Evolutionary conservation across 257 asterid genomes (phyloP).

Genomic region (Cinchona pubescens): DNA sequence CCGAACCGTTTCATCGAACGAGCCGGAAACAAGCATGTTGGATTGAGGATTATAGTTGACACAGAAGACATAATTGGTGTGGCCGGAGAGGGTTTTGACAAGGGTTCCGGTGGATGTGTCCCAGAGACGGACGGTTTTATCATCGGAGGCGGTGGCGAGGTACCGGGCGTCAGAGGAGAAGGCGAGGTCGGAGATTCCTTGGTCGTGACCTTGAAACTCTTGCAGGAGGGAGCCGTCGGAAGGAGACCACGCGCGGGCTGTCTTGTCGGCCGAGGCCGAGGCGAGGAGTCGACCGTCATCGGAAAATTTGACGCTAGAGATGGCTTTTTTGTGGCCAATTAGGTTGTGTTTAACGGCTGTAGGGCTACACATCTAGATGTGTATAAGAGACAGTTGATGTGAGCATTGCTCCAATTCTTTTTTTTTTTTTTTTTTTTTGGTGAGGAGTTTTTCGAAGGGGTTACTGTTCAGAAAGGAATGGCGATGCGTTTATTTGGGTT

Average conservation of each 20-base stretch:
- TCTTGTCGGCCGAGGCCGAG: constrained; percentile 83
- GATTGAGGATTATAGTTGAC: constrained; percentile 79
- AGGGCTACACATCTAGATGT: no score
- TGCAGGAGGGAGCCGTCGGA: constrained; percentile 45
- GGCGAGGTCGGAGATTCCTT: constrained; percentile 79
- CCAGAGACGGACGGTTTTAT: constrained; percentile 80
- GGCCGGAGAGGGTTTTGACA: constrained; percentile 78
- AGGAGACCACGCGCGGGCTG: constrained; percentile 65
- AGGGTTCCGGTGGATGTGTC: constrained; percentile 75
- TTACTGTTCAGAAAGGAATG: no score
- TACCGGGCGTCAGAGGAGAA: constrained; percentile 76
- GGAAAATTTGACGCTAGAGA: constrained; percentile 80
- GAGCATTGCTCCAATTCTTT: constrained; percentile 29
- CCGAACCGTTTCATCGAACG: constrained; percentile 87
- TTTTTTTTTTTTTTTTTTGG: neutral
- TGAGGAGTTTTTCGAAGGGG: no score
- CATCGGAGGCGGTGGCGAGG: constrained; percentile 96
- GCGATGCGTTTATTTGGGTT: no score
- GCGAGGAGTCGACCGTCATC: constrained; percentile 73
- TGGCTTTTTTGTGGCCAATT: constrained; percentile 70
- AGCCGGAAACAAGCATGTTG: constrained; percentile 81
- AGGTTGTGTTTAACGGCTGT: constrained; percentile 62
- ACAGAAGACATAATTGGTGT: constrained; percentile 84
- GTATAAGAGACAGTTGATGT: constrained; percentile 39
- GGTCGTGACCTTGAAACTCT: constrained; percentile 73